Conservation (phyloP, 2,329 filamentous ascomycete genomes). For the Diaporthe destruens region DNA sequence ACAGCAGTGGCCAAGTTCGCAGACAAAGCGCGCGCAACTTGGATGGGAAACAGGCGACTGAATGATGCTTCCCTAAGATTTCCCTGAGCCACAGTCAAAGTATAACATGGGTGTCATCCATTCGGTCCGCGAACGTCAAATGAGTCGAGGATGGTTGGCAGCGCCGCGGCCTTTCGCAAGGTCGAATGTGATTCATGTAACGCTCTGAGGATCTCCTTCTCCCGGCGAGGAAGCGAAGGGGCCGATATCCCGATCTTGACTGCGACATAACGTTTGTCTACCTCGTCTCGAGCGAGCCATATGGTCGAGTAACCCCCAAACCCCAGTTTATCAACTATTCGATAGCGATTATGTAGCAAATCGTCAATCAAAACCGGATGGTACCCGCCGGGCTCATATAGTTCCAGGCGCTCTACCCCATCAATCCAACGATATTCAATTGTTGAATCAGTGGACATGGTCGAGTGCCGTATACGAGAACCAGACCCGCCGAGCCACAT, state of each 20-base stretch:
- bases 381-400: slow-evolving; percentile 19
- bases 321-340: slow-evolving; percentile 17
- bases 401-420: background rate
- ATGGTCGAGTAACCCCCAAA: slow-evolving; percentile 16
- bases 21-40: slow-evolving; percentile 50
- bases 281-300: slow-evolving; percentile 31
- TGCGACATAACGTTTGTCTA: slow-evolving; percentile 44
- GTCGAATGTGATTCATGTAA: background rate
- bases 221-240: background rate
- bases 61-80: slow-evolving; percentile 49
- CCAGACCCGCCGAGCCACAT: too few relatives aligned
- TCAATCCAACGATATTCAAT: slow-evolving; percentile 9
- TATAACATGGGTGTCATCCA: slow-evolving; percentile 9
- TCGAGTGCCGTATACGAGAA: too few relatives aligned
- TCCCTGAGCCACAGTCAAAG: slow-evolving; percentile 44
- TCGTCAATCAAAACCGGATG: background rate
- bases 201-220: background rate
- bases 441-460: too few relatives aligned
- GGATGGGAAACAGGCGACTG: slow-evolving; percentile 43
- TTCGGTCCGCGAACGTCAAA: slow-evolving; percentile 6
- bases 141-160: slow-evolving; percentile 11
- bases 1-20: slow-evolving; percentile 42
- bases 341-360: slow-evolving; percentile 9
- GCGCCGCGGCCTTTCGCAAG: background rate
- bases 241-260: slow-evolving; percentile 15